Evolutionary conservation across 306 rosid genomes (phyloP).

Genomic region (Dalbergia oliveri): DNA sequence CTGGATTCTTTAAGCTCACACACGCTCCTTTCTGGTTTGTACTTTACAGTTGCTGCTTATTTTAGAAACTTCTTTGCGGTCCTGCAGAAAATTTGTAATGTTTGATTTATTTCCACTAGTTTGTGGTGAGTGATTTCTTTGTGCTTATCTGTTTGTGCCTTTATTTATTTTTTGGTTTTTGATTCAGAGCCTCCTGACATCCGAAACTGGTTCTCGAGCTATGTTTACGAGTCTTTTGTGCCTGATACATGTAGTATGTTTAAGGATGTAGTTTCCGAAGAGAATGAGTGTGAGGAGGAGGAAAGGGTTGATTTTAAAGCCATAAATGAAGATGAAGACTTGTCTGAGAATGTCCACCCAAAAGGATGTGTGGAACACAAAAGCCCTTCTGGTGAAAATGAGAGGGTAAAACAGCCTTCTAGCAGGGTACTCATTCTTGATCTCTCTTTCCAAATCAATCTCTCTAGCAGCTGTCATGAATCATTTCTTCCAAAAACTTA

Average conservation of each 20-base stretch:
- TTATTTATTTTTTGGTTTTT: background rate
- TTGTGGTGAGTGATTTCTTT: conserved; percentile 1
- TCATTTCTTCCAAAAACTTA: too few species aligned
- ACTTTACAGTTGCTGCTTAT: conserved; percentile 18
- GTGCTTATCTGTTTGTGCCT: background rate
- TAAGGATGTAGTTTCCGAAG: conserved; percentile 41
- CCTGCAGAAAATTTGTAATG: conserved; percentile 8
- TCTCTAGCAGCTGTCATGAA: background rate
- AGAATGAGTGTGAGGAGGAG: conserved; percentile 38
- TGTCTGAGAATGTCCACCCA: conserved; percentile 18
- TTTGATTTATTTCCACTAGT: conserved; percentile 4
- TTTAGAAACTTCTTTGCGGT: conserved; percentile 9
- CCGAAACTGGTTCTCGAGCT: conserved; percentile 83
- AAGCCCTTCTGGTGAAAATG: conserved; percentile 24
- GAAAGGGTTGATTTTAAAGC: conserved; percentile 44
- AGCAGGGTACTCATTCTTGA: conserved; percentile 46
- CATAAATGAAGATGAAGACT: conserved; percentile 35
- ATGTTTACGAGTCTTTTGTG: conserved; percentile 69
- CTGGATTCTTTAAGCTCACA: conserved; percentile 53
- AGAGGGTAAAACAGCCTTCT: conserved; percentile 47
- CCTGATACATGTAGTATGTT: conserved; percentile 48
- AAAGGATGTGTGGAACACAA: conserved; percentile 39
- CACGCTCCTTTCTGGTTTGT: conserved; percentile 71
- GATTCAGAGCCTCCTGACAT: conserved; percentile 74
- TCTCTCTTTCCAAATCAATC: conserved; percentile 22